phyloP scores from a whole-genome alignment of 352 stramenopile species.

The Pythium chondricola region DNA sequence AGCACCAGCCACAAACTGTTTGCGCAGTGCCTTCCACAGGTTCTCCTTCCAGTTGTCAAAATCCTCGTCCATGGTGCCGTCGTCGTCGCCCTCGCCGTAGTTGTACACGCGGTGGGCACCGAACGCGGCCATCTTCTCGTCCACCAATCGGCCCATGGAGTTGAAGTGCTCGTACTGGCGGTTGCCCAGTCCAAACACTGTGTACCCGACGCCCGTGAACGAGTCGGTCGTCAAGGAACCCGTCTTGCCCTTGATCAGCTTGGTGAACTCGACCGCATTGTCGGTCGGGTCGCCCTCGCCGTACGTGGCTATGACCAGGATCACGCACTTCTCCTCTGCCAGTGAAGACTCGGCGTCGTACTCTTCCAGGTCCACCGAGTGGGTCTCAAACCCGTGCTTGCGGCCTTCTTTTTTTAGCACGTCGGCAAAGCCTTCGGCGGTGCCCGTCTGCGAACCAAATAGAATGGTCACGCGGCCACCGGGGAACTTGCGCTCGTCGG shows the following conservation, averaged over 20 bases:
- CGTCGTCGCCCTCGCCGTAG: constrained; percentile 95
- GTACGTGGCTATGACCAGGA: constrained; percentile 97
- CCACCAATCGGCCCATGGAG: constrained; percentile 89
- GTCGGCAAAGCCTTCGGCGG: constrained; percentile 95
- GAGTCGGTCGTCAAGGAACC: constrained; percentile 10
- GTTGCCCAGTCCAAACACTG: constrained; percentile 98
- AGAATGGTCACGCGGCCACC: constrained; percentile 86
- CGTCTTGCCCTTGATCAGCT: constrained; percentile 83
- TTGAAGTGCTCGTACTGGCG: constrained; percentile 99
- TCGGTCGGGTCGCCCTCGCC: constrained; percentile 98
- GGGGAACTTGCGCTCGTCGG: constrained; percentile 28
- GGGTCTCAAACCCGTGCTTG: constrained; percentile 80
- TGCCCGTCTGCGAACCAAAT: constrained; percentile 98
- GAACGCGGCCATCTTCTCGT: constrained; percentile 82
- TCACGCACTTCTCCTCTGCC: constrained; percentile 48
- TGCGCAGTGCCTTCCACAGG: constrained; percentile 77
- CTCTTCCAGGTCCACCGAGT: constrained; percentile 94
- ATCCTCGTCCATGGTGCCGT: constrained; percentile 90
- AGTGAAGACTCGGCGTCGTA: constrained; percentile 74
- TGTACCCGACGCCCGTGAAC: constrained; percentile 79
- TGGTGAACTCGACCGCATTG: constrained; percentile 93
- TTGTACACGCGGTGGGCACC: constrained; percentile 82
- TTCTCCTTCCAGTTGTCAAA: constrained; percentile 95
- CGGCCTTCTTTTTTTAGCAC: constrained; percentile 88
- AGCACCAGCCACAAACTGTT: constrained; percentile 45